These are phyloP conservation scores for Auricularia sp. DNA, from an alignment of 768 basidiomycete genomes.

Conservation along the genomic window DNA sequence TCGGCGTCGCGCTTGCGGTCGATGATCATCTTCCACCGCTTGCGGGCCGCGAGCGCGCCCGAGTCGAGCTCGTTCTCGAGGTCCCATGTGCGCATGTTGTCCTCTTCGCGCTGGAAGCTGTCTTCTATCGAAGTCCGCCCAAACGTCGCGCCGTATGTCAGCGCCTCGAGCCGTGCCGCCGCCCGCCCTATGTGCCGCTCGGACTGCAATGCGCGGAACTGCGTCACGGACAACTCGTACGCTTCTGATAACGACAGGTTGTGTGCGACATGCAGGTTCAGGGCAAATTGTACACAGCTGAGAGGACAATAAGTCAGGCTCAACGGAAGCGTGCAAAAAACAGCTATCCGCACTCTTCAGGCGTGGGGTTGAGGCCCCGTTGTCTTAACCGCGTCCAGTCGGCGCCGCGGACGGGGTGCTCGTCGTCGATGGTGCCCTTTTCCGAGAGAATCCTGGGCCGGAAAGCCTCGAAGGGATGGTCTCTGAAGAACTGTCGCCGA, in stretches of 20 bases:
- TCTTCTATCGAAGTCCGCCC: conserved; percentile 49
- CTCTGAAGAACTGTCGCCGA: conserved; percentile 83
- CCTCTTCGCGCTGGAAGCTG: conserved; percentile 52
- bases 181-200: conserved; percentile 69
- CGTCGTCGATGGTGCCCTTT: conserved; percentile 42
- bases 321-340: conserved; percentile 3
- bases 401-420: conserved; percentile 46
- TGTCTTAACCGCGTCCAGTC: conserved; percentile 77
- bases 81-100: conserved; percentile 49
- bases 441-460: conserved; percentile 72
- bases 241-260: conserved; percentile 59
- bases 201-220: conserved; percentile 83
- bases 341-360: conserved; percentile 71
- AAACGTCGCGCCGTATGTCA: conserved; percentile 61
- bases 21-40: conserved; percentile 68
- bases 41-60: conserved; percentile 53
- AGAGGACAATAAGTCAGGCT: not conserved
- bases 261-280: conserved; percentile 66
- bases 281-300: conserved; percentile 73
- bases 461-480: conserved; percentile 95
- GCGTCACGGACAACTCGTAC: conserved; percentile 67
- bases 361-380: conserved; percentile 67
- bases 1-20: conserved; percentile 28
- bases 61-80: conserved; percentile 46
- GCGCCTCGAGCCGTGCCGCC: conserved; percentile 74